These are phyloP conservation scores for Vigna radiata DNA, from an alignment of 306 rosid species.

Conservation along the genomic window DNA sequence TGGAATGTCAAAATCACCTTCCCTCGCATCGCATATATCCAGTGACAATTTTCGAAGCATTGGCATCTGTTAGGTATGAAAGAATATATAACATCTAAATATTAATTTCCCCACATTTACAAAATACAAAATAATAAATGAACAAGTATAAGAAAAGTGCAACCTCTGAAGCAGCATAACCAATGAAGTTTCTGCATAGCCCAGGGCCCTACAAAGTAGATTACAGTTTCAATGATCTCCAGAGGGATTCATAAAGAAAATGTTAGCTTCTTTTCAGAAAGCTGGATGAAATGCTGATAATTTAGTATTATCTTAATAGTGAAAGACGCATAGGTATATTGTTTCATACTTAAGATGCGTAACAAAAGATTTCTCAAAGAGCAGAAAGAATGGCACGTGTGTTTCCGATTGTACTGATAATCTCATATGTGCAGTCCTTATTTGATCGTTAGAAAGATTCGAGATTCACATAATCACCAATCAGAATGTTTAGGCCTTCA, in stretches of 20 bases:
- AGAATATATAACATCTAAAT: constrained; percentile 21
- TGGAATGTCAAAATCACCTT: constrained; percentile 77
- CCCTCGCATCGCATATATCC: constrained; percentile 81
- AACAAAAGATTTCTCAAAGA: constrained; percentile 9
- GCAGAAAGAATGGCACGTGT: constrained; percentile 30
- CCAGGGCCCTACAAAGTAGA: constrained; percentile 69
- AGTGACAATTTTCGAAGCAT: constrained; percentile 74
- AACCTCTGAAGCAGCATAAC: constrained; percentile 71
- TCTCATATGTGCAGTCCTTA: constrained; percentile 1
- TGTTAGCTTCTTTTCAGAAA: constrained; percentile 28
- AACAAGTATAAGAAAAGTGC: constrained; percentile 16
- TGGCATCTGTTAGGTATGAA: constrained; percentile 60
- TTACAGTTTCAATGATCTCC: constrained; percentile 28
- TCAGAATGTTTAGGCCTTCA: constrained; percentile 18
- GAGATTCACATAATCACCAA: constrained; percentile 31
- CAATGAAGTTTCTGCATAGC: constrained; percentile 64
- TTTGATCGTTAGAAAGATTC: constrained; percentile 42
- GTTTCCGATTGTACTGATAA: neutral
- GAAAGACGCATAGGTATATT: neutral
- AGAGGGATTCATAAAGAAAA: constrained; percentile 10
- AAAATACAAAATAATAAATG: neutral
- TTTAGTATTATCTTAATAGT: neutral
- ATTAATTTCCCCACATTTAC: constrained; percentile 34
- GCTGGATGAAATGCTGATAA: neutral
- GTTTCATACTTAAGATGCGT: neutral